A percentile compares a stretch with the other conserved stretches of the same genome.
Conservation (phyloP, 73 alveolate species). For the Durusdinium trenchii region DNA sequence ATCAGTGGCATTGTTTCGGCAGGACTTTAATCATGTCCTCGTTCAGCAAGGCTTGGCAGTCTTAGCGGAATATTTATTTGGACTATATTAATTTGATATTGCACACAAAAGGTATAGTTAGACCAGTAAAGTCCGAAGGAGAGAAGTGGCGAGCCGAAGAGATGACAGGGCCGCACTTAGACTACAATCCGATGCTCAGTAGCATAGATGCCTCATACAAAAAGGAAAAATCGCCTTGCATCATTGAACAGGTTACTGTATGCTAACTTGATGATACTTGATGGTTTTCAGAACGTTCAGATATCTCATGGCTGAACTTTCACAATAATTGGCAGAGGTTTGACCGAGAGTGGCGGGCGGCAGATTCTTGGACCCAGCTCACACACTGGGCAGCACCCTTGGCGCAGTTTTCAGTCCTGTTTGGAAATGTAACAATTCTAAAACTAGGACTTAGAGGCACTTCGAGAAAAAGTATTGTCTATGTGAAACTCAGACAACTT, state of each 20-base stretch:
- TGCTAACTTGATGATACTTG: not conserved
- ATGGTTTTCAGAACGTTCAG: not conserved
- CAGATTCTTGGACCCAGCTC: slow-evolving; percentile 86
- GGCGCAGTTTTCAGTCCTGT: not conserved
- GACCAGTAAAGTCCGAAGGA: not conserved
- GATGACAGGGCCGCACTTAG: slow-evolving; percentile 27
- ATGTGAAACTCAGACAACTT: not conserved
- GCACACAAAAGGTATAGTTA: not conserved
- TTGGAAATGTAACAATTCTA: not conserved
- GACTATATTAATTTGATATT: too few relatives aligned
- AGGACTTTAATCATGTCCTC: slow-evolving; percentile 65
- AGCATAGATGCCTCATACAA: too few relatives aligned
- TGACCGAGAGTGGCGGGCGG: slow-evolving; percentile 80
- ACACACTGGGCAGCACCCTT: slow-evolving; percentile 62
- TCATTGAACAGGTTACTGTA: not conserved
- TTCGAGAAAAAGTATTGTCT: not conserved
- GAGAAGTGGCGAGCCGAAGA: slow-evolving; percentile 25
- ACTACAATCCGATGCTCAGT: slow-evolving; percentile 69
- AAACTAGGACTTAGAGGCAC: not conserved
- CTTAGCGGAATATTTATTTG: not conserved
- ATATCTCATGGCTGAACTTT: not conserved
- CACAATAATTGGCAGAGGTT: slow-evolving; percentile 14
- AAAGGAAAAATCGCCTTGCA: too few relatives aligned
- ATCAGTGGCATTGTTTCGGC: not conserved
- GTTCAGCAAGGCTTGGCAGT: slow-evolving; percentile 8